Evolutionary conservation across 2,329 filamentous ascomycete species (phyloP).

Genomic region (Colletotrichum eleusines): DNA sequence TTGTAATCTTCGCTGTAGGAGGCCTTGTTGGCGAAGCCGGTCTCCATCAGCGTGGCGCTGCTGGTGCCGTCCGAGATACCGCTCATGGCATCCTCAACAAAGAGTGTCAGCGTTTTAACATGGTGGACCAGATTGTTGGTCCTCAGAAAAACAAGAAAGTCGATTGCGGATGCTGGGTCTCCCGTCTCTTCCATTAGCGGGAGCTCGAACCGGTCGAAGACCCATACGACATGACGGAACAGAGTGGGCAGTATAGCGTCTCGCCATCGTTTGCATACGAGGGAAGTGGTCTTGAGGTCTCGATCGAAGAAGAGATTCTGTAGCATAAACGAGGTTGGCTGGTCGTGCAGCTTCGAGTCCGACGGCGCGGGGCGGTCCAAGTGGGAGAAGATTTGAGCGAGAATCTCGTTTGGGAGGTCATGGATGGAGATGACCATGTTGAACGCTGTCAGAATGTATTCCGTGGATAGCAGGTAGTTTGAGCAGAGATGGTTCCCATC

Average conservation of each 20-base stretch:
- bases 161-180: constrained; percentile 46
- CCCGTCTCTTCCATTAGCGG: constrained; percentile 44
- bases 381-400: constrained; percentile 67
- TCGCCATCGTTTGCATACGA: constrained; percentile 66
- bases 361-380: constrained; percentile 65
- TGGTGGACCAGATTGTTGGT: constrained; percentile 53
- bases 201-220: constrained; percentile 49
- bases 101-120: constrained; percentile 57
- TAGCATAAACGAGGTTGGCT: constrained; percentile 59
- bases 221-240: constrained; percentile 67
- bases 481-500: too few species aligned
- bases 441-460: neutral
- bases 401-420: constrained; percentile 70
- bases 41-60: constrained; percentile 30
- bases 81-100: constrained; percentile 48
- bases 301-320: constrained; percentile 49
- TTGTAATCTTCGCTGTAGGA: constrained; percentile 48
- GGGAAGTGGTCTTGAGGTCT: constrained; percentile 68
- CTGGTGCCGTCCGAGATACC: constrained; percentile 25
- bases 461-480: neutral
- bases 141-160: constrained; percentile 55
- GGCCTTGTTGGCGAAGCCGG: constrained; percentile 31
- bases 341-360: constrained; percentile 59
- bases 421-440: constrained; percentile 44
- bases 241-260: constrained; percentile 64